Conservation (phyloP, 2,329 filamentous ascomycete genomes). For the Fusarium anthophilum region DNA sequence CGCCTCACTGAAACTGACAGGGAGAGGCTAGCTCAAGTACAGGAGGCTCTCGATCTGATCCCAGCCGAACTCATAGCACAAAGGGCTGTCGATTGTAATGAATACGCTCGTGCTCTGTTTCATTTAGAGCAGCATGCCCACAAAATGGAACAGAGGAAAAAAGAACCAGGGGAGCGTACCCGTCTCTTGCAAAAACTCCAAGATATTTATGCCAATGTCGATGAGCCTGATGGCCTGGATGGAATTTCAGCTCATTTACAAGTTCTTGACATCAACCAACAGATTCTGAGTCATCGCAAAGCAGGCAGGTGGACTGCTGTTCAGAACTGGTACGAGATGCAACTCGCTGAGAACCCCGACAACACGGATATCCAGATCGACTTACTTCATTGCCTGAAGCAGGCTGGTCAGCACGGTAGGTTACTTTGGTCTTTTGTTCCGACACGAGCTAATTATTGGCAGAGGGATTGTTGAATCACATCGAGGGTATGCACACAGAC, state of each 20-base stretch:
- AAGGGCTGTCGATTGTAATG: conserved; percentile 91
- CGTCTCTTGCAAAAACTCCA: conserved; percentile 81
- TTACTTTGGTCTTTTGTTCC: conserved; percentile 49
- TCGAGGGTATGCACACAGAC: conserved; percentile 75
- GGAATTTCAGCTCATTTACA: conserved; percentile 90
- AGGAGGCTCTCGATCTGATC: conserved; percentile 67
- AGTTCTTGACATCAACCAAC: conserved; percentile 90
- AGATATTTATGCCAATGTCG: conserved; percentile 95
- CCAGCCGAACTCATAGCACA: conserved; percentile 79
- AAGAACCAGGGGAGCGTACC: conserved; percentile 63
- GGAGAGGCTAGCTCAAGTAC: conserved; percentile 59
- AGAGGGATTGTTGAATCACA: conserved; percentile 88
- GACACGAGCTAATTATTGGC: conserved; percentile 33
- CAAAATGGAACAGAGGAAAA: conserved; percentile 56
- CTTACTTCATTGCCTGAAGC: conserved; percentile 86
- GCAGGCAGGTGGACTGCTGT: conserved; percentile 93
- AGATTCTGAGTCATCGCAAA: conserved; percentile 91
- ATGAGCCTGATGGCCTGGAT: conserved; percentile 96
- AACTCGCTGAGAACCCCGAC: conserved; percentile 80
- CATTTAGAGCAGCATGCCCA: conserved; percentile 92
- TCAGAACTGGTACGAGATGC: conserved; percentile 97
- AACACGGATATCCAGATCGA: conserved; percentile 83
- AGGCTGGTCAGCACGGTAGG: conserved; percentile 93
- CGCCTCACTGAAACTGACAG: conserved; percentile 53
- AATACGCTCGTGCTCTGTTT: conserved; percentile 90